Percentiles rank a stretch among this genome's conserved stretches.
Evolutionary conservation across 2,329 filamentous ascomycete genomes (phyloP).

Genomic region (Aureobasidium sp.): DNA sequence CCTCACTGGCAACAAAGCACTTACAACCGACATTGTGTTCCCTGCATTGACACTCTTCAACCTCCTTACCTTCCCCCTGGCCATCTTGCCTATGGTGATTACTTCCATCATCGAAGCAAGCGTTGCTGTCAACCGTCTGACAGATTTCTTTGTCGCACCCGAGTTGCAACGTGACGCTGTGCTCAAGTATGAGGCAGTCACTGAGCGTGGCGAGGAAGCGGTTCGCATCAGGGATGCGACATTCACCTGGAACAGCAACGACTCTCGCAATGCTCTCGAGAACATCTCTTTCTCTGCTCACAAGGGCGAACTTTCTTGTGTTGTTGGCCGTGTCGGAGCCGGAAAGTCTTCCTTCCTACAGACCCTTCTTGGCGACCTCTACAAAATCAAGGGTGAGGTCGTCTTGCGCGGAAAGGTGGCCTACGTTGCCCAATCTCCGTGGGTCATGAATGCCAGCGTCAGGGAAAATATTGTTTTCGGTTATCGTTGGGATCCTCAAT

Average conservation of each 20-base stretch:
- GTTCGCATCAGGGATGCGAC: slow-evolving; percentile 75
- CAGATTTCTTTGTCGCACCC: slow-evolving; percentile 76
- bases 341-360: slow-evolving; percentile 93
- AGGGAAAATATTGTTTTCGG: slow-evolving; percentile 97
- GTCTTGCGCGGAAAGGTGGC: slow-evolving; percentile 74
- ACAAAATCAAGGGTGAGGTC: slow-evolving; percentile 80
- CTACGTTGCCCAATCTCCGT: slow-evolving; percentile 86
- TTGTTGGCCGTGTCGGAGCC: slow-evolving; percentile 88
- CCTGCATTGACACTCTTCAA: slow-evolving; percentile 92
- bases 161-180: slow-evolving; percentile 86
- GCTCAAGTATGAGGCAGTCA: slow-evolving; percentile 57
- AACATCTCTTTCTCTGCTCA: slow-evolving; percentile 82
- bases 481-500: slow-evolving; percentile 84
- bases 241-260: slow-evolving; percentile 91
- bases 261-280: slow-evolving; percentile 59
- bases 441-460: slow-evolving; percentile 97
- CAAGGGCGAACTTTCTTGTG: slow-evolving; percentile 87
- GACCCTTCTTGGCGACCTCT: slow-evolving; percentile 81
- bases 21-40: slow-evolving; percentile 94
- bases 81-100: slow-evolving; percentile 95
- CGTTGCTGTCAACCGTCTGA: slow-evolving; percentile 83
- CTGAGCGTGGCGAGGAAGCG: slow-evolving; percentile 75
- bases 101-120: slow-evolving; percentile 90
- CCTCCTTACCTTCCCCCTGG: slow-evolving; percentile 86
- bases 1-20: slow-evolving; percentile 67